Evolutionary conservation across 176 grass and related monocot species (phyloP).

Genomic region (Aegilops tauschii): DNA sequence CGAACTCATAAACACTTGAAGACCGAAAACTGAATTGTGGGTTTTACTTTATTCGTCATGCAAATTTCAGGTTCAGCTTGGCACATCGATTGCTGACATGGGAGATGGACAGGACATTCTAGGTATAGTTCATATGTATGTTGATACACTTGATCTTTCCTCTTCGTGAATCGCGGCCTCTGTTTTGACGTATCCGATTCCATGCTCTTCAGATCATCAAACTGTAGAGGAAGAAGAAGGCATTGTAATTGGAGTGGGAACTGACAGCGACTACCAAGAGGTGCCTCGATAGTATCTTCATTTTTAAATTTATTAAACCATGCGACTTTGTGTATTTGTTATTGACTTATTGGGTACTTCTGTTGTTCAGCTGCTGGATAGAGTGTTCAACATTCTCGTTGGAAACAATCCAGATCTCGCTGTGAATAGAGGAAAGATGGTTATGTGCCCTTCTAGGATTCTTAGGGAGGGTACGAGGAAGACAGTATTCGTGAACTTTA

Average conservation of each 20-base stretch:
- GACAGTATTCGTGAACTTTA: conserved; percentile 94
- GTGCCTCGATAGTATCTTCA: not conserved
- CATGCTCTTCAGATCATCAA: conserved; percentile 39
- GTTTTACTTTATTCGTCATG: not conserved
- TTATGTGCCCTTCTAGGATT: conserved; percentile 79
- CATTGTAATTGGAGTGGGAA: conserved; percentile 59
- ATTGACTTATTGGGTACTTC: not conserved
- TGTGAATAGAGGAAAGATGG: conserved; percentile 55
- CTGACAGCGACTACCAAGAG: conserved; percentile 66
- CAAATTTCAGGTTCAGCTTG: conserved; percentile 64
- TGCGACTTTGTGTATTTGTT: not conserved
- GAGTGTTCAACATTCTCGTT: conserved; percentile 71
- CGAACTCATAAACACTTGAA: conserved; percentile 14
- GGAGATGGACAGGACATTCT: conserved; percentile 40
- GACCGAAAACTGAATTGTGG: not conserved
- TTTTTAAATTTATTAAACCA: not conserved
- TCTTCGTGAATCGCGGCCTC: not conserved
- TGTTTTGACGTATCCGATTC: not conserved
- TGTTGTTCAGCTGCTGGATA: conserved; percentile 64
- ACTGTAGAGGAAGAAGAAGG: conserved; percentile 56
- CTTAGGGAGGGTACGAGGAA: conserved; percentile 91
- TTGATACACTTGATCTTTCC: not conserved
- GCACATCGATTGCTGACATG: conserved; percentile 37
- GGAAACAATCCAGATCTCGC: conserved; percentile 91
- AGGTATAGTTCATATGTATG: conserved; percentile 20